A percentile compares a stretch with the other conserved stretches of the same genome.
These are phyloP conservation scores for Malassezia yamatoensis DNA, from an alignment of 1,284 basidiomycete genomes.

Conservation along the genomic window DNA sequence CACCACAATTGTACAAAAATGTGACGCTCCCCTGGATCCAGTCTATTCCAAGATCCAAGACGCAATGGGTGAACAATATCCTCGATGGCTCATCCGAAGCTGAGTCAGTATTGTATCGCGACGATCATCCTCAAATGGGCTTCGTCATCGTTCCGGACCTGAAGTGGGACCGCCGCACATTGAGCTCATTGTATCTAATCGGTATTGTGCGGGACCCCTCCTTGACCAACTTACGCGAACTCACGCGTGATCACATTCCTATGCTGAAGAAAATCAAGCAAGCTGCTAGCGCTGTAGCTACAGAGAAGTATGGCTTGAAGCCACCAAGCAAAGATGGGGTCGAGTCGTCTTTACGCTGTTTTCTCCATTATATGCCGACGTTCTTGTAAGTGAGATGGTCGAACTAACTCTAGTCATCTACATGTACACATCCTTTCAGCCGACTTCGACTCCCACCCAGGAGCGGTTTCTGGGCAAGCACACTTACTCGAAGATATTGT, in stretches of 20 bases:
- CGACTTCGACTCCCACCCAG: constrained; percentile 33
- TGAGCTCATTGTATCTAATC: constrained; percentile 50
- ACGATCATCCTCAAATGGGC: constrained; percentile 54
- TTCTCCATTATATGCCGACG: constrained; percentile 87
- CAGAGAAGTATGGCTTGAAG: constrained; percentile 58
- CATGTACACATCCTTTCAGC: constrained; percentile 80
- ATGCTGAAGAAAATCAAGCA: constrained; percentile 62
- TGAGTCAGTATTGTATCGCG: constrained; percentile 63
- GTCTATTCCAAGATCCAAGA: constrained; percentile 46
- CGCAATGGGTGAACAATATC: constrained; percentile 83
- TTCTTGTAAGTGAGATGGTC: constrained; percentile 62
- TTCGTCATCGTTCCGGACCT: constrained; percentile 55
- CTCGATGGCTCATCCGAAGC: constrained; percentile 69
- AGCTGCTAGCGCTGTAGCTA: constrained; percentile 55
- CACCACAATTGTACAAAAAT: constrained; percentile 33
- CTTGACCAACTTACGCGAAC: constrained; percentile 48
- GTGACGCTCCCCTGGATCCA: constrained; percentile 38
- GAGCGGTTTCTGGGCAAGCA: constrained; percentile 67
- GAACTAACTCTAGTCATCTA: constrained; percentile 60
- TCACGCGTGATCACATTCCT: constrained; percentile 58
- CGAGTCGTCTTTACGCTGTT: constrained; percentile 58
- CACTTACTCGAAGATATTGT: constrained; percentile 88
- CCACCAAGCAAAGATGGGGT: constrained; percentile 49
- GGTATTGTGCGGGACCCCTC: constrained; percentile 44
- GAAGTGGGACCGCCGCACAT: constrained; percentile 64